These are phyloP conservation scores for Stagonosporopsis tanaceti DNA, from an alignment of 2,329 filamentous ascomycete species.

Conservation along the genomic window DNA sequence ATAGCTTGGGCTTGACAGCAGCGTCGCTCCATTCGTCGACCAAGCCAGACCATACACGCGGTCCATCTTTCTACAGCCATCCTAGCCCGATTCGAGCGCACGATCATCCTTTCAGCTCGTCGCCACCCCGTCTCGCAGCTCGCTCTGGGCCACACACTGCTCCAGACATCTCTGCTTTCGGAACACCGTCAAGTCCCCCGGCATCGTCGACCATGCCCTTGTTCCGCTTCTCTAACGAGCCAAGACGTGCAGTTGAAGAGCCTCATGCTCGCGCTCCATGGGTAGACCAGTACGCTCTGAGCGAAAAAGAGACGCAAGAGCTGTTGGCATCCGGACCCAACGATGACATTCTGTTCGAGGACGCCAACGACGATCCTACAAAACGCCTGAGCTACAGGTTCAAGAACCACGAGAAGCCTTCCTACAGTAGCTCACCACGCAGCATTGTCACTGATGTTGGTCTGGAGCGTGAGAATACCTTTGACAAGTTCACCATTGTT, in stretches of 20 bases:
- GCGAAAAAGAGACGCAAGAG: conserved; percentile 45
- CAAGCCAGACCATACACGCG: conserved; percentile 19
- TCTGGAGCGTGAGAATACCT: conserved; percentile 42
- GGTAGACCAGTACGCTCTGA: conserved; percentile 35
- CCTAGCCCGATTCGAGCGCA: conserved; percentile 34
- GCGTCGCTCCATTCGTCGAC: conserved; percentile 22
- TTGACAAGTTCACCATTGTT: conserved; percentile 45
- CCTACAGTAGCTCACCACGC: conserved; percentile 10
- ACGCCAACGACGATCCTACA: conserved; percentile 16
- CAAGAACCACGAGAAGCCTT: conserved; percentile 1
- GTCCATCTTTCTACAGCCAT: conserved; percentile 32
- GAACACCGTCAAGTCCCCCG: conserved; percentile 22
- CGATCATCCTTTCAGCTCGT: conserved; percentile 39
- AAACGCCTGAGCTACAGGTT: conserved; percentile 6
- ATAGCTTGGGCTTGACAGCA: conserved; percentile 26
- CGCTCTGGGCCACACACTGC: conserved; percentile 19
- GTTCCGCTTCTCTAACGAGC: conserved; percentile 17
- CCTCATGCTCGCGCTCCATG: conserved; percentile 30
- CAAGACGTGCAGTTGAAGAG: conserved; percentile 14
- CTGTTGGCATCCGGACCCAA: conserved; percentile 47
- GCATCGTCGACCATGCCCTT: conserved; percentile 29
- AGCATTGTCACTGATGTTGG: conserved; percentile 1
- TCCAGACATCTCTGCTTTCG: conserved; percentile 15
- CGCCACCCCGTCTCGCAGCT: conserved; percentile 34
- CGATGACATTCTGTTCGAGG: conserved; percentile 42